phyloP scores from a whole-genome alignment of 441 rosid species.

The Macaranga tanarius region DNA sequence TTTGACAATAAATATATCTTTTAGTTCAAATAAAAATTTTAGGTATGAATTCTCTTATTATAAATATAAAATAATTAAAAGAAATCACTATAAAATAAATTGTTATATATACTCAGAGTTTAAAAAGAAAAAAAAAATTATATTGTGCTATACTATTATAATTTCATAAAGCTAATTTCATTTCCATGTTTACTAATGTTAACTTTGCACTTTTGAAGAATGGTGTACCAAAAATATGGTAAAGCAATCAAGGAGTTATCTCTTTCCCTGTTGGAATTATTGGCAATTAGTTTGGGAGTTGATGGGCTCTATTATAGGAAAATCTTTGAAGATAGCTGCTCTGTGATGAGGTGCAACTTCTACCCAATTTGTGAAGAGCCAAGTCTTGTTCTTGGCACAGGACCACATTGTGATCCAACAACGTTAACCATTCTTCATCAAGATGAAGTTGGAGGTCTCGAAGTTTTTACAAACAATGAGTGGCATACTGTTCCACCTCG shows the following conservation, averaged over 20 bases:
- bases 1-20: too few relatives aligned
- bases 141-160: too few relatives aligned
- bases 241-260: slow-evolving; percentile 42
- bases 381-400: slow-evolving; percentile 47
- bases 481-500: slow-evolving; percentile 49
- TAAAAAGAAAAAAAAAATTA: too few relatives aligned
- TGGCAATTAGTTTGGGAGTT: slow-evolving; percentile 50
- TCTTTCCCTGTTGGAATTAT: slow-evolving; percentile 40
- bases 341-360: slow-evolving; percentile 45
- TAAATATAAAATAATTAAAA: too few relatives aligned
- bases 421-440: slow-evolving; percentile 52
- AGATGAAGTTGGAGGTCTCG: slow-evolving; percentile 53
- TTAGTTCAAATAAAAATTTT: too few relatives aligned
- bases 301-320: slow-evolving; percentile 31
- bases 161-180: too few relatives aligned
- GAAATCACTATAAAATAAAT: too few relatives aligned
- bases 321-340: slow-evolving; percentile 37
- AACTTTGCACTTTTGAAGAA: slow-evolving; percentile 19
- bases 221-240: slow-evolving; percentile 43
- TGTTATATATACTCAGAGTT: too few relatives aligned
- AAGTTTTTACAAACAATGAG: slow-evolving; percentile 38
- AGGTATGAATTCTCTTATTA: too few relatives aligned
- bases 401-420: slow-evolving; percentile 54
- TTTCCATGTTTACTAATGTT: not conserved
- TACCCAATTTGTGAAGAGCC: slow-evolving; percentile 49